phyloP scores from a whole-genome alignment of 192 early-diverging fungal genomes.

The Dispira parvispora region DNA sequence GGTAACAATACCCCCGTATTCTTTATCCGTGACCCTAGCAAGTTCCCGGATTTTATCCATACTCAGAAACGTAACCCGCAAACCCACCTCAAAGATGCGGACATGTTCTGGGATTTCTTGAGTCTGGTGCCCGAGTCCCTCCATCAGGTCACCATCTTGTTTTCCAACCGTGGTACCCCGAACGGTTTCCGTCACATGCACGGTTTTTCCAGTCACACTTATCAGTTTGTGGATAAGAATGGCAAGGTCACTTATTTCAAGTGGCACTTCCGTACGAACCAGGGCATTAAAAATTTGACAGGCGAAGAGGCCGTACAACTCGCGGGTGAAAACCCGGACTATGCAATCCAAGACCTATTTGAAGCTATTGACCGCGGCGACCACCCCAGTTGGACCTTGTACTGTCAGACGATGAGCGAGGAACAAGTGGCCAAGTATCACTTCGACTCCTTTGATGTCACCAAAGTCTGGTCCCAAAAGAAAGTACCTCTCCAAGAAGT shows the following conservation, averaged over 20 bases:
- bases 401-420: slow-evolving; percentile 55
- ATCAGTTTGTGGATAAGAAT: slow-evolving; percentile 49
- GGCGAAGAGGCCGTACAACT: slow-evolving; percentile 41
- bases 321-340: slow-evolving; percentile 52
- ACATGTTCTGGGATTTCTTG: slow-evolving; percentile 68
- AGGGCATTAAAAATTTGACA: slow-evolving; percentile 56
- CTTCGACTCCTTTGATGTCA: slow-evolving; percentile 69
- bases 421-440: slow-evolving; percentile 51
- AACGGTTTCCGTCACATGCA: slow-evolving; percentile 68
- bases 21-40: slow-evolving; percentile 62
- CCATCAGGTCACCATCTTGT: slow-evolving; percentile 64
- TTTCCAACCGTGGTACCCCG: slow-evolving; percentile 73
- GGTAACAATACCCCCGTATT: slow-evolving; percentile 76
- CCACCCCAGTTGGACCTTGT: slow-evolving; percentile 52
- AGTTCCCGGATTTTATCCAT: slow-evolving; percentile 74
- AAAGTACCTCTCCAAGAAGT: slow-evolving; percentile 58
- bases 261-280: slow-evolving; percentile 71
- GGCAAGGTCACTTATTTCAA: slow-evolving; percentile 62
- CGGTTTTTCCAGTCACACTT: slow-evolving; percentile 64
- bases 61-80: slow-evolving; percentile 70
- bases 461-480: slow-evolving; percentile 68
- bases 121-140: slow-evolving; percentile 57
- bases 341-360: slow-evolving; percentile 58
- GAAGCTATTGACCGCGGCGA: slow-evolving; percentile 48
- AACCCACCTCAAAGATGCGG: slow-evolving; percentile 49